Evolutionary conservation across 352 stramenopile species (phyloP), one percentile per base, ranked within the genome.

Genomic region (Phytophthora colocasiae): DNA sequence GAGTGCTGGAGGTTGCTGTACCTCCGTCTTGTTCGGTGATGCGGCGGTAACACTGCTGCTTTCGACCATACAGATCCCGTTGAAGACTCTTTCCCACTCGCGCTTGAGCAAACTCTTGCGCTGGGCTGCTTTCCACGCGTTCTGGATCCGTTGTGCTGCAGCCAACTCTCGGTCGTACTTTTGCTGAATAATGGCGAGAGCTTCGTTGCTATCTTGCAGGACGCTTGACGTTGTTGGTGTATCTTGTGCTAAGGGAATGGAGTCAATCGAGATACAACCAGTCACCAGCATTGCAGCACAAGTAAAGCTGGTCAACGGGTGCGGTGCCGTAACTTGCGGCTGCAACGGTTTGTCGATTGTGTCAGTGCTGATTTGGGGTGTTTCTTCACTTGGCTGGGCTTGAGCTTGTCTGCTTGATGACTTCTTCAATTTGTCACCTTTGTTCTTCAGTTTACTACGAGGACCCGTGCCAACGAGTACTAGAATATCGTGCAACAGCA

Each of bases 211-310:
- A 41, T 43, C 48, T 63, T 39, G 43, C 10, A 41, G 10, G 0
- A 56, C 52, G 27, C 14, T 48, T 4, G 52, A 29, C 9, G 24
- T 49, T 15, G 15, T 36, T 15, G 40, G 39, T 8, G 17, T 38
- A 51, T 40, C 31, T 40, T 49, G 46, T n/a, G 22, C 26, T 12
- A 54, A 4, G 45, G 17, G 19, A 11, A 41, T 54, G 31, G 38
- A 45, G 36, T 60, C 31, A 34, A 61, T 69, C 7, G 50, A 59
- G 40, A 76, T 72, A 32, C 48, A 36, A 12, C 59, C 59, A 12
- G 79, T 58, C 58, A 80, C 67, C 24, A 76, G 54, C 73, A 85
- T 81, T 12, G 78, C 75, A 4, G 68, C 68, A 26, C 71, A 81
- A 5, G 73, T 63, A 45, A 87, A 87, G 52, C 68, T 87, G 0